Evolutionary conservation across 169 alveolate species (phyloP).

Genomic region (Prorocentrum cordatum): DNA sequence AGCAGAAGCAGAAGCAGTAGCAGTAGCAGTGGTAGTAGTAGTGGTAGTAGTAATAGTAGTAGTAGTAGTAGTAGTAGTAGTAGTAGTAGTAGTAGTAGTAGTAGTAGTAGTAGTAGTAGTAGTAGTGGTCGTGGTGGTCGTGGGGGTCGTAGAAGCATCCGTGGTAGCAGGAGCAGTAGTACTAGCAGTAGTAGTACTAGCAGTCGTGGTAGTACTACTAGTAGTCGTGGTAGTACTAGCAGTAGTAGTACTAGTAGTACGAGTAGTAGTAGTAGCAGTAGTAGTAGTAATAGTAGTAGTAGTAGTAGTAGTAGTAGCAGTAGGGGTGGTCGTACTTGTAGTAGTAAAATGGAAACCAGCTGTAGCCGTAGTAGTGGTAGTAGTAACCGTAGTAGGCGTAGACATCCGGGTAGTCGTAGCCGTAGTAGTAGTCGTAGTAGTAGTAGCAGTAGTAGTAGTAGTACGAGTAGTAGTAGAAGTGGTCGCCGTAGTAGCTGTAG

Average conservation of each 20-base stretch:
- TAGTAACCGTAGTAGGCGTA: not conserved
- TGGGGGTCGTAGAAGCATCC: not conserved
- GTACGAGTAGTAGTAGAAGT: not conserved
- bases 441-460: not conserved
- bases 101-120: not conserved
- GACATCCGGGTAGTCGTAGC: not conserved
- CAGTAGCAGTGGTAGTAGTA: not conserved
- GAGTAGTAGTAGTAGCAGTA: not conserved
- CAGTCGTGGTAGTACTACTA: not conserved
- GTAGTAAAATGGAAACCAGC: not conserved
- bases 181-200: not conserved
- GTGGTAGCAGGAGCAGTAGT: not conserved
- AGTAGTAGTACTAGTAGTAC: not conserved
- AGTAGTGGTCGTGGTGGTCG: not conserved
- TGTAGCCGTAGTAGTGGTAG: not conserved
- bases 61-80: not conserved
- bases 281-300: not conserved
- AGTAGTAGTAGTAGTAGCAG: not conserved
- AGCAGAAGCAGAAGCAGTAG: not conserved
- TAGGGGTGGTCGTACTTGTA: not conserved
- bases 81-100: not conserved
- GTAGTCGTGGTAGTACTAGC: not conserved
- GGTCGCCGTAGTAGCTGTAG: not conserved
- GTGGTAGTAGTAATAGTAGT: not conserved
- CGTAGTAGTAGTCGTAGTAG: not conserved